Base-by-base conservation (phyloP, 805 yeast genomes). In the Teunomyces stri region DNA sequence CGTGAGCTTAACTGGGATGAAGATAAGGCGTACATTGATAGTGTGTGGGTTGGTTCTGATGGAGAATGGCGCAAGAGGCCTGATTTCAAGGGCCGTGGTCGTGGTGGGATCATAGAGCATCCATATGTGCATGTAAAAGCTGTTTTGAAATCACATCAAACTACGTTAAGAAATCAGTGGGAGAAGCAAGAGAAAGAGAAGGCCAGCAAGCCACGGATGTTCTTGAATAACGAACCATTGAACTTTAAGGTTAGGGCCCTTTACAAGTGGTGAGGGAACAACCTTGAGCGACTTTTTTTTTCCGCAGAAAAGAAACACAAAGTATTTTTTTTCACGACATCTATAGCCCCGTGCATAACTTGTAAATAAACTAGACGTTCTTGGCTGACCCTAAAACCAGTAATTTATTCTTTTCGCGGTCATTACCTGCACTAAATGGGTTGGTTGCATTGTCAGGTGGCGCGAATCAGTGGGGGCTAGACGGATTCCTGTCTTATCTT, bases 1-100 rank as follows among this genome's bases (percentile, higher is more conserved):
- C 70, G 78, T 48, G 71, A 69, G 34, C 65, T 85, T 53, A 82
- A 83, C 2, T 66, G 86, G 51, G 68, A 83, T 51, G 78, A 81
- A 20, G 79, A 84, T 49, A 78, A 78, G 33, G 64, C 90, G 37
- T 88, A 85, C 58, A 78, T 92, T 47, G 80, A 84, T 38, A 87
- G 87, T 60, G 81, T 90, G 49, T 92, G 97, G 97, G 83, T 83
- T 22, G 97, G 97, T 36, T 83, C 90, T 48, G 98, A 92, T 65
- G 96, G 96, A 16, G 60, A 68, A 44, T 82, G 86, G 84, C 58
- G 62, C 25, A 84, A 81, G 64, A 79, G 94, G 64, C 66, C 82
- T 7, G 97, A 92, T 57, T 76, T 78, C 62, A 90, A 89, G 71
- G 96, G 94, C 53, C 83, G 98, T 72, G 97, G 97, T 53, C 81